Evolutionary conservation across 1,284 basidiomycete genomes (phyloP), one percentile per base, ranked within the genome.

Genomic region (Entoloma clypeatum): DNA sequence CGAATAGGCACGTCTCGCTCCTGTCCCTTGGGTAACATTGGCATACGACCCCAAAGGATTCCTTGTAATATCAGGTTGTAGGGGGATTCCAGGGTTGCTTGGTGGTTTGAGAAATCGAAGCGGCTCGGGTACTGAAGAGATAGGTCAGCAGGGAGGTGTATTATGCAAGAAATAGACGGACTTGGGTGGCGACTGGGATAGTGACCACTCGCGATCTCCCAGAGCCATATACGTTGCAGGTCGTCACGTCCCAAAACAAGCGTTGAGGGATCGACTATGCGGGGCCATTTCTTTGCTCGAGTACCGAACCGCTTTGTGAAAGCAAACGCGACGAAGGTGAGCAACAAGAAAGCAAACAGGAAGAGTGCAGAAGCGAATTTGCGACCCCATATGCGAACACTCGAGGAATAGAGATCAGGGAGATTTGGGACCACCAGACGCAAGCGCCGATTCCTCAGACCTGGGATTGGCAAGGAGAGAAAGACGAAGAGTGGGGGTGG

Each of bases 161-260:
- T 22, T 19, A 16, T 26, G 29, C 10, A 21, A 28, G 17, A 14
- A 4, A 25, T 28, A 3, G 18, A 17, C 48, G 48, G 60, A 92
- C 90, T 75, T 54, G 74, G 70, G 43, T 77, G 71, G 39, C 76
- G 73, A 61, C 86, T 91, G 2, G 93, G 92, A 66, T 92, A 92
- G 63, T 95, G 91, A 1, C 93, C 93, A 52, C 88, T 87, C 30
- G 77, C 68, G 42, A 96, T 77, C 65, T 97, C 92, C 92, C 92
- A 96, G 51, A 85, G 73, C 92, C 92, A 96, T 62, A 97, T 87
- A 53, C 81, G 75, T 51, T 84, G 82, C 27, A 94, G 58, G 57
- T 95, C 90, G 39, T 85, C 81, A 36, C 77, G 69, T 30, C 73
- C 72, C 50, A 86, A 85, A 28, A 96, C 81, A 28, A 90, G 72